Evolutionary conservation across 176 grass and related monocot genomes (phyloP).

Genomic region (Musa schizocarpa): DNA sequence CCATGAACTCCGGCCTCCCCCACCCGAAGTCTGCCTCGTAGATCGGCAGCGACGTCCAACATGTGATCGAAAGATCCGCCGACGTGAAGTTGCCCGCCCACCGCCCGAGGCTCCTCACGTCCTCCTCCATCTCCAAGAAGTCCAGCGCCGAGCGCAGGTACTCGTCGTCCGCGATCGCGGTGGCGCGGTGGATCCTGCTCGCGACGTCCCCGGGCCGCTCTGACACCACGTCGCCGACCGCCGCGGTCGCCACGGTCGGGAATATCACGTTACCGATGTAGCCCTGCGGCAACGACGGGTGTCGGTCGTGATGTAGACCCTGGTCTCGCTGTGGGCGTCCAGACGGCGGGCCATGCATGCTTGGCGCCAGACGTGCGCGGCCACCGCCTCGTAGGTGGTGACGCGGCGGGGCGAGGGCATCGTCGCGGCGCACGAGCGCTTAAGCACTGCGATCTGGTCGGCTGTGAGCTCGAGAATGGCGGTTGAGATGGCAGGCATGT

Average conservation of each 20-base stretch:
- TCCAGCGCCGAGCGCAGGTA: slow-evolving; percentile 75
- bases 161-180: slow-evolving; percentile 43
- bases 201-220: slow-evolving; percentile 18
- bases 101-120: slow-evolving; percentile 54
- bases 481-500: slow-evolving; percentile 11
- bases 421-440: slow-evolving; percentile 11
- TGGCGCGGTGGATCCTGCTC: slow-evolving; percentile 46
- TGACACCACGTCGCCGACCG: slow-evolving; percentile 20
- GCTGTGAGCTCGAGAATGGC: slow-evolving; percentile 46
- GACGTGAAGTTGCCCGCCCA: slow-evolving; percentile 71
- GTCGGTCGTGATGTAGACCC: slow-evolving; percentile 50
- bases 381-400: slow-evolving; percentile 49
- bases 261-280: slow-evolving; percentile 93
- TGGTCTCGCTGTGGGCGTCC: slow-evolving; percentile 45
- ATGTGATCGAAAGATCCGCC: slow-evolving; percentile 66
- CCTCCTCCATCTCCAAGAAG: slow-evolving; percentile 60
- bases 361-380: slow-evolving; percentile 66
- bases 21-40: slow-evolving; percentile 70
- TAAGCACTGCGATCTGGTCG: slow-evolving; percentile 26
- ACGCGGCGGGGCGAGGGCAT: slow-evolving; percentile 21
- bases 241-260: slow-evolving; percentile 42
- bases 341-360: slow-evolving; percentile 57
- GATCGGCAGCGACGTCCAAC: slow-evolving; percentile 68
- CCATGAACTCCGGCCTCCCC: slow-evolving; percentile 75
- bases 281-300: slow-evolving; percentile 59